Percentiles rank a stretch among this genome's conserved stretches.
Conservation (phyloP, 2,329 filamentous ascomycete genomes). For the Penicillium corylophilum region DNA sequence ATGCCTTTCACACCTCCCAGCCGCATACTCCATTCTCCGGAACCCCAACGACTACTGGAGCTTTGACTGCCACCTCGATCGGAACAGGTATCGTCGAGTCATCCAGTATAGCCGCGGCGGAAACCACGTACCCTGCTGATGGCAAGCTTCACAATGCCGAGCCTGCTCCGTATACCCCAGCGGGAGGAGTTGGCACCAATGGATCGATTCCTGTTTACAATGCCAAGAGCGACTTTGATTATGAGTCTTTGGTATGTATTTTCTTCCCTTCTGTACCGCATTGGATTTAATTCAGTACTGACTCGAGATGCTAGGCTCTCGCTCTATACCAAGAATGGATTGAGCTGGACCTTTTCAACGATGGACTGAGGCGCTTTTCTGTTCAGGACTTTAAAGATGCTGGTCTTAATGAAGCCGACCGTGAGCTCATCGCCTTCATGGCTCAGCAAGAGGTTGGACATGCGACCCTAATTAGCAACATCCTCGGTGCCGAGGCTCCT, state of each 20-base stretch:
- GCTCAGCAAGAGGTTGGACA: constrained; percentile 74
- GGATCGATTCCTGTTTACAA: constrained; percentile 74
- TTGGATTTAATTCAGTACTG: background rate
- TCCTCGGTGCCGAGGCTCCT: constrained; percentile 69
- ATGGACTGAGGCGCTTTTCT: constrained; percentile 68
- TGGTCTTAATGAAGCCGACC: constrained; percentile 68
- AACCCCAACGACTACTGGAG: constrained; percentile 67
- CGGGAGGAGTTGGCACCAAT: constrained; percentile 73
- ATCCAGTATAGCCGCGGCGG: constrained; percentile 57
- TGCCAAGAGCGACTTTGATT: constrained; percentile 79
- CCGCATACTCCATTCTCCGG: constrained; percentile 70
- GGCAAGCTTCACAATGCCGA: constrained; percentile 66
- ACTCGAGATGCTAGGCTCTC: constrained; percentile 48
- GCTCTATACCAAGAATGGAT: constrained; percentile 82
- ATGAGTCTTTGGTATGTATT: constrained; percentile 61
- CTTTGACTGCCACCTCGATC: constrained; percentile 52
- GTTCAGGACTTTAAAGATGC: constrained; percentile 67
- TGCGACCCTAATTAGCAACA: constrained; percentile 72
- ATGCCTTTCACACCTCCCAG: constrained; percentile 53
- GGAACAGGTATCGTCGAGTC: constrained; percentile 58
- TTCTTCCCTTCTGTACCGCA: background rate
- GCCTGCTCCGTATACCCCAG: constrained; percentile 70
- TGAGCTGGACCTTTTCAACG: constrained; percentile 78
- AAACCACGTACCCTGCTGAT: constrained; percentile 69
- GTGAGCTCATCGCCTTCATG: constrained; percentile 74